Percentiles rank a stretch among this genome's conserved stretches.
Conservation (phyloP, 23 red algal genomes). For the Chondrus crispus region DNA sequence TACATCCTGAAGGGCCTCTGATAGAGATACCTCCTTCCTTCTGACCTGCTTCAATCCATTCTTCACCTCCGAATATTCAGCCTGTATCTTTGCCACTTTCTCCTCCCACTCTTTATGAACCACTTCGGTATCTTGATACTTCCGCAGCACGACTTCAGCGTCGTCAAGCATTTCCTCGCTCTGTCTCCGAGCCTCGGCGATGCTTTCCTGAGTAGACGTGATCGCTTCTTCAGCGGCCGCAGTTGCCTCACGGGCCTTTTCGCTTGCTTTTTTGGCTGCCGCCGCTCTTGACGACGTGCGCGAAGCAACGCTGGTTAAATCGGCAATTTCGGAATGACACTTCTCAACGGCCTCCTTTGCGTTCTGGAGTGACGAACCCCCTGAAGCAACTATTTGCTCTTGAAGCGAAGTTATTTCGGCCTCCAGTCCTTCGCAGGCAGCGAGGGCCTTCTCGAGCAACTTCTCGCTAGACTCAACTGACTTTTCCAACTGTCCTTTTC, state of each 20-base stretch:
- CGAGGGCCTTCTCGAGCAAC: constrained; percentile 9
- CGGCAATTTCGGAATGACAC: constrained; percentile 12
- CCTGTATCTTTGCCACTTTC: constrained; percentile 31
- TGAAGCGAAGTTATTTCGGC: constrained; percentile 49
- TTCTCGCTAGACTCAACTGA: constrained; percentile 9
- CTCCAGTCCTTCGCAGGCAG: constrained; percentile 39
- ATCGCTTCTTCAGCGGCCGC: constrained; percentile 21
- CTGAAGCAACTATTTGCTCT: constrained; percentile 64
- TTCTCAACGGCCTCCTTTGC: constrained; percentile 48
- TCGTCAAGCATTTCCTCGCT: constrained; percentile 40
- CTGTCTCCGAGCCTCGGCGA: constrained; percentile 6
- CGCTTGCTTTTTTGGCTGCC: constrained; percentile 5
- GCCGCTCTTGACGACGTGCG: constrained; percentile 14
- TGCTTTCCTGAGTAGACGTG: background rate
- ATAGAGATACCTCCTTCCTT: constrained; percentile 52
- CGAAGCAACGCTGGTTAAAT: constrained; percentile 6
- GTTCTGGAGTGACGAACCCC: constrained; percentile 45
- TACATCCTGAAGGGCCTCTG: constrained; percentile 24
- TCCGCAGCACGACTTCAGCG: constrained; percentile 43
- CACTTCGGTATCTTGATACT: constrained; percentile 36
- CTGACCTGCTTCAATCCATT: constrained; percentile 44
- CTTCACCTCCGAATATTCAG: constrained; percentile 39
- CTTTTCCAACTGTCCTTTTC: constrained; percentile 10
- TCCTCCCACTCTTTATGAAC: constrained; percentile 45
- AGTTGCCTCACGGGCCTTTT: constrained; percentile 12